Base-by-base conservation (phyloP, 2,329 filamentous ascomycete species). In the Neonectria hederae region DNA sequence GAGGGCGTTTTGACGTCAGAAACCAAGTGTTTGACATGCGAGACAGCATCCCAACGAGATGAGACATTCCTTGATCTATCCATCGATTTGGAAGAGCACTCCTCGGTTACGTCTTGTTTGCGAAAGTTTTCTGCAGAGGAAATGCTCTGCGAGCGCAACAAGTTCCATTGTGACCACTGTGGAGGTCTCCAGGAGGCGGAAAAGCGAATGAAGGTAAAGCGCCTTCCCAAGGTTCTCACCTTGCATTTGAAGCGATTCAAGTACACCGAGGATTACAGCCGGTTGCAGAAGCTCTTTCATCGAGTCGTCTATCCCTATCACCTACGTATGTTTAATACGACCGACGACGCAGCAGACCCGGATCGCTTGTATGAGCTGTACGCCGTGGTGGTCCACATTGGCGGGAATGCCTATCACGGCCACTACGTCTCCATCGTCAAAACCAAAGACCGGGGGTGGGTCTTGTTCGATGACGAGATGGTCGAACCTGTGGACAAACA, bases 161-260 rank as follows among this genome's bases (percentile, higher is more conserved):
- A 99, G 77, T 99, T 99, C 71, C 95, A 99, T 76, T 99, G 96
- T 80, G 96, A 99, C 77, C 94, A 94, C 73, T 99, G 96, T 72
- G 96, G 96, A 57, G 96, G 96, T 3, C 83, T 99, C 59, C 96
- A 99, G 79, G 96, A 99, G 80, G 96, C 96, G 0, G 96, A 99
- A 79, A 99, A 98, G 83, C 89, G 96, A 68, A 99, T 99, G 96
- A 99, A 98, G 83, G 95, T 99, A 72, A 98, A 99, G 83, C 89
- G 92, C 57, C 82, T 98, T 75, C 96, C 96, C 4, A 94, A 93
- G 75, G 93, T 99, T 64, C 81, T 99, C 68, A 94, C 96, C 5
- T 82, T 99, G 62, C 96, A 99, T 76, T 81, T 99, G 67, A 99
- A 99, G 81, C 89, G 96, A 61, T 99, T 99, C 84, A 98, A 98